Conservation (phyloP, 2,329 filamentous ascomycete genomes). For the Paramyrothecium roridum region DNA sequence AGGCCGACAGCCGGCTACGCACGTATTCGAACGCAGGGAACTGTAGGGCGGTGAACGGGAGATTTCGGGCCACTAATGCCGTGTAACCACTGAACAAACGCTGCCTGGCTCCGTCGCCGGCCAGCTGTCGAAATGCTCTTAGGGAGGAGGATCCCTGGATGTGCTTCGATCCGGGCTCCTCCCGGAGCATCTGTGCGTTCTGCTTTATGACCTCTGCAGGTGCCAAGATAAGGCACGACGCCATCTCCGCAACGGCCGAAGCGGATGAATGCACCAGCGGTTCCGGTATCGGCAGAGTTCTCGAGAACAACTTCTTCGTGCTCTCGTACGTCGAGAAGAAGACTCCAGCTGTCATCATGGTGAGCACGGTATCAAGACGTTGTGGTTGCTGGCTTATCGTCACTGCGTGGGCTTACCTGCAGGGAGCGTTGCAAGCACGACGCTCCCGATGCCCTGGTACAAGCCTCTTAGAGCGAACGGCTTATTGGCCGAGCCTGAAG, state of each 20-base stretch:
- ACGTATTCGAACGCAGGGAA: conserved; percentile 82
- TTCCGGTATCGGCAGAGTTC: conserved; percentile 54
- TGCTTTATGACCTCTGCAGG: conserved; percentile 91
- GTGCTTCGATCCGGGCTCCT: conserved; percentile 12
- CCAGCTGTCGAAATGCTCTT: conserved; percentile 47
- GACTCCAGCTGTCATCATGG: conserved; percentile 57
- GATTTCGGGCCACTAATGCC: conserved; percentile 75
- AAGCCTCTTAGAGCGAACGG: conserved; percentile 64
- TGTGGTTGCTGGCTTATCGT: background rate
- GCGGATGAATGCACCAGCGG: conserved; percentile 70
- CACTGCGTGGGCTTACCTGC: conserved; percentile 51
- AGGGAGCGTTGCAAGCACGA: conserved; percentile 85
- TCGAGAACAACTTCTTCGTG: conserved; percentile 61
- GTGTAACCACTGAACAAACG: conserved; percentile 71
- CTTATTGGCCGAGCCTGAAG: conserved; percentile 49
- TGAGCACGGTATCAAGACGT: background rate
- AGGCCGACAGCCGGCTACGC: conserved; percentile 49
- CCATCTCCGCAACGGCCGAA: conserved; percentile 75
- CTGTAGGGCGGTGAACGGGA: conserved; percentile 84
- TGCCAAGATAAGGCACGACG: conserved; percentile 82
- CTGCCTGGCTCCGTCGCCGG: conserved; percentile 51
- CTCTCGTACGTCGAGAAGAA: conserved; percentile 92
- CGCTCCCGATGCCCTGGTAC: conserved; percentile 84
- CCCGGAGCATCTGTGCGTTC: conserved; percentile 79
- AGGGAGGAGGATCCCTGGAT: conserved; percentile 37